These are phyloP conservation scores for Omphalea diandra DNA, from an alignment of 441 rosid species.

Conservation along the genomic window DNA sequence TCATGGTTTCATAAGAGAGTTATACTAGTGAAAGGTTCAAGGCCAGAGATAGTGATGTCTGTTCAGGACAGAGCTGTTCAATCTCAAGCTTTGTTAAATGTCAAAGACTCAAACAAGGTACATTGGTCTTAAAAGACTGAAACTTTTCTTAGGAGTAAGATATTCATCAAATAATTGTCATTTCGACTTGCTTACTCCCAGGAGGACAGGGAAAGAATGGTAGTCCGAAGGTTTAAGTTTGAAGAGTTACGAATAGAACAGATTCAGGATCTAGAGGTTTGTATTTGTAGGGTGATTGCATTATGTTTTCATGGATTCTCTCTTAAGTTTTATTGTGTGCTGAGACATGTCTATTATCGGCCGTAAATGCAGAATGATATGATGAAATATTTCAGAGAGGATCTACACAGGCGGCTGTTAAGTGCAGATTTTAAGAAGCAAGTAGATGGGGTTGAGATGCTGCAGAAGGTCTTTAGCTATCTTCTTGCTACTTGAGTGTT, in stretches of 20 bases:
- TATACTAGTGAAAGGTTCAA: conserved; percentile 62
- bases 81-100: conserved; percentile 80
- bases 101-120: conserved; percentile 98
- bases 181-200: conserved; percentile 30
- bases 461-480: conserved; percentile 69
- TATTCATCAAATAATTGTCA: neutral
- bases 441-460: conserved; percentile 97
- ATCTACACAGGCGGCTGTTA: conserved; percentile 77
- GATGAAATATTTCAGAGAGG: conserved; percentile 95
- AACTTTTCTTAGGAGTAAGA: neutral
- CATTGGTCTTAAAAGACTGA: conserved; percentile 20
- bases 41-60: conserved; percentile 62
- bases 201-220: conserved; percentile 98
- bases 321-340: conserved; percentile 13
- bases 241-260: conserved; percentile 94
- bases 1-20: conserved; percentile 56
- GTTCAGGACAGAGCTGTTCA: conserved; percentile 85
- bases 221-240: conserved; percentile 89
- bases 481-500: conserved; percentile 17
- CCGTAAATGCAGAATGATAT: conserved; percentile 73
- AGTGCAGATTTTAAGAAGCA: conserved; percentile 94
- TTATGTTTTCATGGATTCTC: conserved; percentile 16
- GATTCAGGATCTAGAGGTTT: conserved; percentile 99
- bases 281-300: conserved; percentile 16
- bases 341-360: conserved; percentile 25